Conservation (phyloP, 78 protist species). For the Monosiga brevicollis region DNA sequence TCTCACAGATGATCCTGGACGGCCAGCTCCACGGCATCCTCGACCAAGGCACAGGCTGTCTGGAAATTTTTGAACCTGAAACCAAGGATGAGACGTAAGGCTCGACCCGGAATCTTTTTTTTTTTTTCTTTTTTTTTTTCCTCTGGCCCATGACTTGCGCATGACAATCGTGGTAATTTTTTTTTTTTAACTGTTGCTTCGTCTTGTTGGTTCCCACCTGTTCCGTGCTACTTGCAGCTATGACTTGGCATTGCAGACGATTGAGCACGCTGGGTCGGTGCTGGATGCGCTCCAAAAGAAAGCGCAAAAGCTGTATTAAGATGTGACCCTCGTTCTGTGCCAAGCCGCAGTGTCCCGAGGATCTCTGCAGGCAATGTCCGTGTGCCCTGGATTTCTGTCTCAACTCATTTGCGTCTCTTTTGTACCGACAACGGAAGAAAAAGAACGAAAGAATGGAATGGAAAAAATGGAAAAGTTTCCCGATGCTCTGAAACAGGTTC, state of each 20-base stretch:
- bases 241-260: conserved; percentile 54
- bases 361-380: too few species aligned
- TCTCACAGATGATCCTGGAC: conserved; percentile 94
- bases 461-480: too few species aligned
- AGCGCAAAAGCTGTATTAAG: too few species aligned
- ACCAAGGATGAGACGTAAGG: conserved; percentile 9
- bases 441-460: too few species aligned
- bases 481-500: too few species aligned
- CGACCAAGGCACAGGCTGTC: conserved; percentile 89
- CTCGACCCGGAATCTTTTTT: conserved; percentile 7
- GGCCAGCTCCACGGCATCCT: conserved; percentile 83
- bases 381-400: too few species aligned
- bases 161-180: background rate
- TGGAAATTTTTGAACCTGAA: conserved; percentile 71
- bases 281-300: conserved; percentile 72
- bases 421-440: too few species aligned
- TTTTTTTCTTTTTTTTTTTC: background rate
- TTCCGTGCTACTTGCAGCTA: conserved; percentile 27
- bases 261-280: conserved; percentile 55
- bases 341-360: too few species aligned
- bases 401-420: too few species aligned
- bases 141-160: background rate
- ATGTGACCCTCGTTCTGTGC: too few species aligned
- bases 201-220: background rate
- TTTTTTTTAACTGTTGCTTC: background rate